These are phyloP conservation scores for Fusarium lateritium DNA, from an alignment of 2,329 filamentous ascomycete genomes.

Conservation along the genomic window DNA sequence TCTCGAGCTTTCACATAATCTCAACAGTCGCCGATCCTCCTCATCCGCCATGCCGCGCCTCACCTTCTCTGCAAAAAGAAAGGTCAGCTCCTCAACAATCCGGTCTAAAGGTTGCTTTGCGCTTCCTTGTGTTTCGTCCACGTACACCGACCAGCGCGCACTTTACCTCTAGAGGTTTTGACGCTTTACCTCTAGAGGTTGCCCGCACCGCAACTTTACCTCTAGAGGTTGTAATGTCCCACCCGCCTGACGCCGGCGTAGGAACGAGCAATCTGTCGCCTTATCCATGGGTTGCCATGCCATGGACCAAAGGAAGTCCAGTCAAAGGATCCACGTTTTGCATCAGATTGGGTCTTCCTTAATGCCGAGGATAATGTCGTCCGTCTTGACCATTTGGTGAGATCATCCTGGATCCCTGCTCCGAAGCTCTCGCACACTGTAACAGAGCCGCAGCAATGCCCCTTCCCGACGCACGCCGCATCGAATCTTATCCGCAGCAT, in stretches of 20 bases:
- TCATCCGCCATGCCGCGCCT: conserved; percentile 7
- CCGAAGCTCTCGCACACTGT: conserved; percentile 39
- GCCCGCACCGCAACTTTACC: conserved; percentile 48
- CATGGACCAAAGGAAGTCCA: conserved; percentile 52
- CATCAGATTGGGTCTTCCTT: conserved; percentile 43
- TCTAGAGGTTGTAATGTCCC: conserved; percentile 49
- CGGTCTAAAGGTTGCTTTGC: conserved; percentile 45
- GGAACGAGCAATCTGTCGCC: conserved; percentile 41
- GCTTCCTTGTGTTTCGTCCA: conserved; percentile 46
- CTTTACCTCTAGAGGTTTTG: conserved; percentile 48
- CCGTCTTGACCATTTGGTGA: conserved; percentile 18
- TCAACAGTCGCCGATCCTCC: conserved; percentile 28
- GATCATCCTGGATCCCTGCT: conserved; percentile 42
- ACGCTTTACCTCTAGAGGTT: conserved; percentile 49
- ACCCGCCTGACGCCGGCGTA: conserved; percentile 48
- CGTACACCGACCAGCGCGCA: conserved; percentile 47
- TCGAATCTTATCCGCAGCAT: conserved; percentile 32
- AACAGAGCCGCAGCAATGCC: conserved; percentile 47
- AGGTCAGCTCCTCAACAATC: conserved; percentile 46
- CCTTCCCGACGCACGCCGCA: conserved; percentile 29
- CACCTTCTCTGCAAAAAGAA: conserved; percentile 34
- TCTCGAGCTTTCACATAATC: conserved; percentile 42
- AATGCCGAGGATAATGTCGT: conserved; percentile 50
- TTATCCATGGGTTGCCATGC: conserved; percentile 44
- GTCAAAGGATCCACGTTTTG: conserved; percentile 49